These are phyloP conservation scores for Hemileccinum rubropunctum DNA, from an alignment of 768 basidiomycete species.

Conservation along the genomic window DNA sequence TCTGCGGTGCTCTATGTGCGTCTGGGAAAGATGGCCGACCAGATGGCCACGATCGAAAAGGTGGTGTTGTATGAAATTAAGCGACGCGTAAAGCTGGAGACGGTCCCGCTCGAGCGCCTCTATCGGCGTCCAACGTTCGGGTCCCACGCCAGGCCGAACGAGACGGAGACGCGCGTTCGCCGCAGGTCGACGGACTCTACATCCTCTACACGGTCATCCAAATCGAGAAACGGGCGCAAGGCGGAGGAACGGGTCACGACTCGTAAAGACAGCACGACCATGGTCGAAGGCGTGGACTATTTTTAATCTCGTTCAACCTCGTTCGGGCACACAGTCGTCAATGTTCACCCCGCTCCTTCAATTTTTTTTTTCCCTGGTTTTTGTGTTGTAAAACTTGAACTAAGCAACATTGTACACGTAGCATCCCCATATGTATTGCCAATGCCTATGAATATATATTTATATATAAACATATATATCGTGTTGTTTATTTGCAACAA, in stretches of 20 bases:
- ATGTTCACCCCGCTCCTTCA: background rate
- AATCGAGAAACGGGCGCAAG: conserved; percentile 5
- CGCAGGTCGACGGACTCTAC: conserved; percentile 5
- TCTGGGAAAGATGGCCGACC: conserved; percentile 31
- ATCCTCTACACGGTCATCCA: conserved; percentile 3
- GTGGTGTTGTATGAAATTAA: conserved; percentile 34
- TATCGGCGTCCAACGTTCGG: conserved; percentile 12
- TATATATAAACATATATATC: background rate
- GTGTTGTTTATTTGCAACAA: background rate
- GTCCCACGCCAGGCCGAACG: no score
- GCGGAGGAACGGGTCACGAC: background rate
- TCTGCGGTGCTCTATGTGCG: conserved; percentile 33
- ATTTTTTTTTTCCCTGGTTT: background rate
- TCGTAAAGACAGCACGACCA: background rate
- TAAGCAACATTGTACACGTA: no score
- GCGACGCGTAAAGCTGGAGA: conserved; percentile 30
- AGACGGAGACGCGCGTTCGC: background rate
- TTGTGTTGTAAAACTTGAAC: background rate
- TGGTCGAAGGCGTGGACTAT: conserved; percentile 33
- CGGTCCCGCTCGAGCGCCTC: conserved; percentile 16
- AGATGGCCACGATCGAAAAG: conserved; percentile 41
- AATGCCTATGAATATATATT: background rate
- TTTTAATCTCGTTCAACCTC: conserved; percentile 17
- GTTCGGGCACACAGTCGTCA: no score
- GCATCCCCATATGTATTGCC: conserved; percentile 3